Base-by-base conservation (phyloP, 352 stramenopile genomes). In the Globisporangium middletonii region DNA sequence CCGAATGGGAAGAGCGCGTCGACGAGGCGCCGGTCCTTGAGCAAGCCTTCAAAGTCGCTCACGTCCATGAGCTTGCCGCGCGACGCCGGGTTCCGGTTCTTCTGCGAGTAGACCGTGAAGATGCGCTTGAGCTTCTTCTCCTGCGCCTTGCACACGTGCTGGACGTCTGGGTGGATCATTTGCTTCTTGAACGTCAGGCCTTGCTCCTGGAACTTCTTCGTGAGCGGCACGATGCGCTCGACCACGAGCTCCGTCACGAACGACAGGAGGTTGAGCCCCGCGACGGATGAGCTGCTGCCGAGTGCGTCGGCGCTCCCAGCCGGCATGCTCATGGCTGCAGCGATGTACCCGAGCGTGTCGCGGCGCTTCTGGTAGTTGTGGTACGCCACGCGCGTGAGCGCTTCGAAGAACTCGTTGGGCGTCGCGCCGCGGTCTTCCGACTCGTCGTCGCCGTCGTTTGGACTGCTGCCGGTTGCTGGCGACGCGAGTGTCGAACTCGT, bases 111-210 rank as follows among this genome's bases (percentile, higher is more conserved):
- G 15, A 72, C 63, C 0, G 60, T 69, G 60, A 93, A 93, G 38
- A 88, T 64, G 6, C 80, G 80, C 59, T 93, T 89, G 19, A 93
- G 68, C 26, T 85, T 83, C 47, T 86, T 88, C 57, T 92, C 83
- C 63, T 89, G 79, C 6, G 75, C 56, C 42, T 89, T 89, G 63
- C 82, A 88, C 5, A 91, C 73, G 41, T 83, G 69, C 50, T 91
- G 80, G 3, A 93, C 79, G 42, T 93, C 83, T 0, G 79, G 77
- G 44, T 89, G 69, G 27, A 89, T 71, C 75, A 91, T 88, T 72
- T 90, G 80, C 42, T 90, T 89, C 64, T 93, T 93, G 59, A 93
- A 93, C 11, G 79, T 87, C 13, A 93, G 64, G 2, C 79, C 79
- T 68, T 91, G 81, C 53, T 89, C 76, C 50, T 91, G 80, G 59